Evolutionary conservation across 306 rosid genomes (phyloP).

Genomic region (Dalbergia oliveri): DNA sequence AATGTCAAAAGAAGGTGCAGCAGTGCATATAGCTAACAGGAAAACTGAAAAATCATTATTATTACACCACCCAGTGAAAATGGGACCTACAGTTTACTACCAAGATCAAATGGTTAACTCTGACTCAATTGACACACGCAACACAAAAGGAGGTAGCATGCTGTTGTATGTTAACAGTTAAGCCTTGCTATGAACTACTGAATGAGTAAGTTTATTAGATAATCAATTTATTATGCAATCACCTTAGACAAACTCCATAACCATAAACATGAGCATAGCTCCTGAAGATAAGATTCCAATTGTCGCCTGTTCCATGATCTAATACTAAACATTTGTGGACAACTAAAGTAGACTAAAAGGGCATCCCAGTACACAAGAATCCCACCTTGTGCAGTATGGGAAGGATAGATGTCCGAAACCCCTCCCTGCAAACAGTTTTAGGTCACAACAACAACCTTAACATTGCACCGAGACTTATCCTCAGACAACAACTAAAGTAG

Average conservation of each 20-base stretch:
- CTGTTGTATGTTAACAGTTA: background rate
- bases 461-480: too few species aligned
- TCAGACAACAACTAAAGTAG: too few species aligned
- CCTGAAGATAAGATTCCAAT: background rate
- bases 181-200: background rate
- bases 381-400: too few species aligned
- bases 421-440: too few species aligned
- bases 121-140: background rate
- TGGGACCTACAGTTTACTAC: background rate
- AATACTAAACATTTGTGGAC: background rate
- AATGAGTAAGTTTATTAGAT: background rate
- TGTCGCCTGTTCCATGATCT: background rate
- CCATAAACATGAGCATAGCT: slow-evolving; percentile 5
- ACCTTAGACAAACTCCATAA: slow-evolving; percentile 1
- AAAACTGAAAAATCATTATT: background rate
- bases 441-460: too few species aligned
- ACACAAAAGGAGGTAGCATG: background rate
- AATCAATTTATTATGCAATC: background rate
- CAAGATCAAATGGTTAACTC: slow-evolving; percentile 11
- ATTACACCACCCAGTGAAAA: background rate
- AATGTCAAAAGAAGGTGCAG: background rate
- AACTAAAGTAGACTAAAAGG: background rate
- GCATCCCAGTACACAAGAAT: too few species aligned
- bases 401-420: too few species aligned
- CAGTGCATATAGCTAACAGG: background rate